Percentiles rank a stretch among this genome's conserved stretches.
Conservation (phyloP, 2,329 filamentous ascomycete genomes). For the Botrytis elliptica region DNA sequence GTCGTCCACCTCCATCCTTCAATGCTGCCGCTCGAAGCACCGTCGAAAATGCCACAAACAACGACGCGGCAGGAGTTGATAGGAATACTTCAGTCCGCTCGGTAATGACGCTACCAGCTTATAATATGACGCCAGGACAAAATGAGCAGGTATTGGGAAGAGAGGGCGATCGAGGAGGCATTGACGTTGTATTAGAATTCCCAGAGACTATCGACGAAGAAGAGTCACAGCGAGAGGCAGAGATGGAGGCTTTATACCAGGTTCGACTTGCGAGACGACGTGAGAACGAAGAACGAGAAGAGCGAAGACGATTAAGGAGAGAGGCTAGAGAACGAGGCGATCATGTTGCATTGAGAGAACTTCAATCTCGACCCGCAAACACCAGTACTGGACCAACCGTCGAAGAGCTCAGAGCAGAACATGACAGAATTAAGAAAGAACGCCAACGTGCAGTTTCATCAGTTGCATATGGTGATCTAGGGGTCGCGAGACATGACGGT, state of each 20-base stretch:
- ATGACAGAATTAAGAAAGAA: constrained; percentile 55
- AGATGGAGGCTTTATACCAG: constrained; percentile 92
- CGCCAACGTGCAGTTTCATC: constrained; percentile 69
- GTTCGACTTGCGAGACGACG: constrained; percentile 75
- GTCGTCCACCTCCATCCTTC: constrained; percentile 23
- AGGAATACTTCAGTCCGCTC: constrained; percentile 84
- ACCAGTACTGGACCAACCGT: constrained; percentile 47
- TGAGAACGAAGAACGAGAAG: constrained; percentile 75
- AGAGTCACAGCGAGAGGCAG: constrained; percentile 79
- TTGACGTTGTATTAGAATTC: constrained; percentile 85
- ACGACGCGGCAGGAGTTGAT: constrained; percentile 53
- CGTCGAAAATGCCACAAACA: constrained; percentile 13
- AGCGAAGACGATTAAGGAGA: constrained; percentile 64
- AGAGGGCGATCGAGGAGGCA: constrained; percentile 87
- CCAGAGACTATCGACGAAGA: constrained; percentile 73
- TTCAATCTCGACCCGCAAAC: constrained; percentile 55
- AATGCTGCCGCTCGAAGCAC: constrained; percentile 21
- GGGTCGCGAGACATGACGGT: constrained; percentile 74
- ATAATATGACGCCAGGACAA: constrained; percentile 69
- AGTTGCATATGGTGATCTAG: constrained; percentile 74
- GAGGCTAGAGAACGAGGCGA: constrained; percentile 75
- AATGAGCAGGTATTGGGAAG: constrained; percentile 81
- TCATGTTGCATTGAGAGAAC: constrained; percentile 61
- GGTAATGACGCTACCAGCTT: constrained; percentile 90
- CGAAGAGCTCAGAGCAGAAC: constrained; percentile 56